A percentile compares a stretch with the other conserved stretches of the same genome.
These are phyloP conservation scores for Aspergillus unguis DNA, from an alignment of 2,329 filamentous ascomycete species.

Conservation along the genomic window DNA sequence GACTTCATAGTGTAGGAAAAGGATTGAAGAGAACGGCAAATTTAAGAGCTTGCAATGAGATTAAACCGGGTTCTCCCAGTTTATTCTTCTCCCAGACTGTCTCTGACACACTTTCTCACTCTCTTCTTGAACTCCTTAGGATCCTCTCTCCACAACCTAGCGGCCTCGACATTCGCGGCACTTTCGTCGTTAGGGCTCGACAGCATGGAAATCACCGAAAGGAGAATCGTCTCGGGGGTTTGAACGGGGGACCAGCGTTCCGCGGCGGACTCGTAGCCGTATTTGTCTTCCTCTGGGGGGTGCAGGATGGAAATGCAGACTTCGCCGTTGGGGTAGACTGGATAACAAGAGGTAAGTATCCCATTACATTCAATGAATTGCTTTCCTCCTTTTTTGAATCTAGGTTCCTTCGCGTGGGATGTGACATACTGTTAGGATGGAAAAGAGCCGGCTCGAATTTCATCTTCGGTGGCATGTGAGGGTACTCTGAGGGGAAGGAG, in stretches of 20 bases:
- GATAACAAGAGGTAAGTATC: too few species aligned
- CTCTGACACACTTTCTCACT: constrained; percentile 74
- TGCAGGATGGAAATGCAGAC: constrained; percentile 98
- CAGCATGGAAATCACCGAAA: constrained; percentile 90
- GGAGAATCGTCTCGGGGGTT: constrained; percentile 86
- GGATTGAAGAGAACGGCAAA: background rate
- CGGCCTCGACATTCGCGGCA: constrained; percentile 92
- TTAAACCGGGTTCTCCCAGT: background rate
- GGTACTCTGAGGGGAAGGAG: constrained; percentile 80
- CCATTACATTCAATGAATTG: too few species aligned
- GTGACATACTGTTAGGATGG: constrained; percentile 76
- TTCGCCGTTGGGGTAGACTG: constrained; percentile 76
- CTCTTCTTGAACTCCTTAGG: constrained; percentile 71
- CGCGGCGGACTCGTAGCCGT: constrained; percentile 83
- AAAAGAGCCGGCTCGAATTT: constrained; percentile 83
- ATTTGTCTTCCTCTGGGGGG: constrained; percentile 88
- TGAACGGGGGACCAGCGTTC: constrained; percentile 96
- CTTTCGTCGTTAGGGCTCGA: constrained; percentile 92
- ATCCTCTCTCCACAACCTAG: constrained; percentile 81
- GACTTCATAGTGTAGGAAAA: background rate
- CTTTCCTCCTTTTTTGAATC: too few species aligned
- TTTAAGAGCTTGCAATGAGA: background rate
- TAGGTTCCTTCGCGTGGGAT: background rate
- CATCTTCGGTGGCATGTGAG: constrained; percentile 81
- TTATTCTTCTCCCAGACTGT: constrained; percentile 71